A percentile compares a stretch with the other conserved stretches of the same genome.
These are phyloP conservation scores for Emmonsiellopsis sp. DNA, from an alignment of 2,329 filamentous ascomycete species.

Conservation along the genomic window DNA sequence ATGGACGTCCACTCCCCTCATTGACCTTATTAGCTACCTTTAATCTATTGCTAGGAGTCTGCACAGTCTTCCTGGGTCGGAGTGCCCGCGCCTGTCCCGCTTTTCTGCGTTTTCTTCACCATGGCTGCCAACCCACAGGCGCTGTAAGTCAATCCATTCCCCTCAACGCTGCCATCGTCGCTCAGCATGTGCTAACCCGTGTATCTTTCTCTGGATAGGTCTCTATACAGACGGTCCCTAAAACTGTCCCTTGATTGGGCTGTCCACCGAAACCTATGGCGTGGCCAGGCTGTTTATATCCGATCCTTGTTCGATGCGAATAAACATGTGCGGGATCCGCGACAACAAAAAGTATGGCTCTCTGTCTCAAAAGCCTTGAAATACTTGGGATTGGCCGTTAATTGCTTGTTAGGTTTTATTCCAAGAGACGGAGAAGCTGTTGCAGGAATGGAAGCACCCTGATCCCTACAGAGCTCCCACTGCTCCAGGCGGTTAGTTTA, in stretches of 20 bases:
- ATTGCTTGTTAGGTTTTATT: conserved; percentile 57
- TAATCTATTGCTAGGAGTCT: neutral
- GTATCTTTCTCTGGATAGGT: conserved; percentile 32
- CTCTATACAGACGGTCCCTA: conserved; percentile 81
- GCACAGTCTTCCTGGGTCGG: neutral
- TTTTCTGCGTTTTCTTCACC: neutral
- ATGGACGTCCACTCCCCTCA: neutral
- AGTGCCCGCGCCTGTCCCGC: neutral
- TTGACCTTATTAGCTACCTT: neutral
- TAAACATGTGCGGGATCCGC: conserved; percentile 69
- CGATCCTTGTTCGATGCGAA: conserved; percentile 93
- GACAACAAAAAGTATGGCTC: conserved; percentile 67
- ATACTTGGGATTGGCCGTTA: neutral
- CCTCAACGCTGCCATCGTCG: neutral
- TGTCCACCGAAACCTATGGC: conserved; percentile 86
- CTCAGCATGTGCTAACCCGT: neutral
- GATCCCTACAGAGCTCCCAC: conserved; percentile 86
- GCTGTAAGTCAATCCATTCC: conserved; percentile 22
- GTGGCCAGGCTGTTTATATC: conserved; percentile 92
- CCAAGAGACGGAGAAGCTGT: conserved; percentile 75
- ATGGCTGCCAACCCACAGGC: conserved; percentile 22
- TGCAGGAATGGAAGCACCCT: conserved; percentile 95
- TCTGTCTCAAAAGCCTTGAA: neutral
- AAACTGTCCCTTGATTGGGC: conserved; percentile 95
- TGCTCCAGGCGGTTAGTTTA: conserved; percentile 72